phyloP scores from a whole-genome alignment of 2,329 filamentous ascomycete genomes.

The Didymella arachidicola region DNA sequence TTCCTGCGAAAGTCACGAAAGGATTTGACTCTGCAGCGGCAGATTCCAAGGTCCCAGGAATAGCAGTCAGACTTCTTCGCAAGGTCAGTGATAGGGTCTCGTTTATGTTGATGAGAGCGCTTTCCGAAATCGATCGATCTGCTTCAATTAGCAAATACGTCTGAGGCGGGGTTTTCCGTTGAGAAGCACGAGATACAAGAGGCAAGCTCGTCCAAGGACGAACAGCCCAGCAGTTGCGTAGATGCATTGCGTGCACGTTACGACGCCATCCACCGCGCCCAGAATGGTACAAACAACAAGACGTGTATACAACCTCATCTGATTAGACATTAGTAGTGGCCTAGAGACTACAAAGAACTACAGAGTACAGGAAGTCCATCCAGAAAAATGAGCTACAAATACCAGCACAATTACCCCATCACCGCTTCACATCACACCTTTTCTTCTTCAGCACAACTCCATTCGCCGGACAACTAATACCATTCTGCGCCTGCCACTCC shows the following conservation, averaged over 20 bases:
- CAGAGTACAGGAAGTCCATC: too few relatives aligned
- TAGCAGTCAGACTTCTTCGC: neutral
- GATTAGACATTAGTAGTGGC: neutral
- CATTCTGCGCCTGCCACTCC: constrained; percentile 8
- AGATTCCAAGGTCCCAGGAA: neutral
- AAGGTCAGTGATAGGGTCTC: neutral
- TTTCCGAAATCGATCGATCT: neutral
- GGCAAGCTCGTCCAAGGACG: neutral
- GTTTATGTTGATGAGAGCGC: neutral
- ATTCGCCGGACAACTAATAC: neutral
- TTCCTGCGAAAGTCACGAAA: neutral
- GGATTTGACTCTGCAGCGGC: neutral
- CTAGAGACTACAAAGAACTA: too few relatives aligned
- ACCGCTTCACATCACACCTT: neutral
- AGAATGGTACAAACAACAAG: neutral
- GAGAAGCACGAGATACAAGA: neutral
- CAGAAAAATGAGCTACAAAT: neutral
- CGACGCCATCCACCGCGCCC: neutral
- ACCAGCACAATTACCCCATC: neutral
- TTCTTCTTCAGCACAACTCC: too few relatives aligned
- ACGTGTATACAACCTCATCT: neutral
- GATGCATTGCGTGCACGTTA: neutral
- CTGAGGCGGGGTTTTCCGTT: neutral
- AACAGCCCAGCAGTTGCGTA: neutral
- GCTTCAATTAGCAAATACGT: too few relatives aligned